Conservation (phyloP, 345 rosid species). For the Pistacia integerrima region DNA sequence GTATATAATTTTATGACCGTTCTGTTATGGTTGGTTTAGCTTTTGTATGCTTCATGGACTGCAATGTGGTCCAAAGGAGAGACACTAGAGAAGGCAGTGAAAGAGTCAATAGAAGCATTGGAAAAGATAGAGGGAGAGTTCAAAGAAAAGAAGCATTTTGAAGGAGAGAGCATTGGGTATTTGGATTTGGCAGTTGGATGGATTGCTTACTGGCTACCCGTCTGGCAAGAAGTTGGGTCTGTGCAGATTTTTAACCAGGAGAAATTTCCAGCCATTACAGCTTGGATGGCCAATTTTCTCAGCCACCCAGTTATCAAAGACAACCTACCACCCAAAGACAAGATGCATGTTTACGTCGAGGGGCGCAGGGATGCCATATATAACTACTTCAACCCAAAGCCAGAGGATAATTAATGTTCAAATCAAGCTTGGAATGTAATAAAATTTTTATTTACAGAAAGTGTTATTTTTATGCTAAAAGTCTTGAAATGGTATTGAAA, state of each 20-base stretch:
- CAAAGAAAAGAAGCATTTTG: constrained; percentile 28
- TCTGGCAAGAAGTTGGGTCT: constrained; percentile 34
- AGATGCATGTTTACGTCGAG: constrained; percentile 27
- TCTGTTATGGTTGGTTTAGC: constrained; percentile 1
- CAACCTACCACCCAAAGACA: constrained; percentile 31
- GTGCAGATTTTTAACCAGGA: constrained; percentile 12
- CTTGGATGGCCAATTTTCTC: constrained; percentile 34
- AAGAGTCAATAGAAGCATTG: constrained; percentile 18
- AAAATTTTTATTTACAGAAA: too few relatives aligned
- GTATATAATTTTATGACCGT: background rate
- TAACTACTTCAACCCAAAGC: background rate
- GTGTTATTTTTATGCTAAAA: too few relatives aligned
- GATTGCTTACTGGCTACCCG: constrained; percentile 32
- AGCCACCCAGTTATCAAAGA: constrained; percentile 31
- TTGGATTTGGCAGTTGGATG: constrained; percentile 39
- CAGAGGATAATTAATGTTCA: too few relatives aligned
- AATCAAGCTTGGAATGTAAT: too few relatives aligned
- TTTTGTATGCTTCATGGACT: background rate
- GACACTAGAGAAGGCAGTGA: constrained; percentile 19
- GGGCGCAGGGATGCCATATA: constrained; percentile 3
- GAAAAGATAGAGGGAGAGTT: constrained; percentile 36
- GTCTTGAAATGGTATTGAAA: too few relatives aligned
- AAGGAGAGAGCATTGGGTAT: constrained; percentile 39
- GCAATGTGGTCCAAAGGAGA: constrained; percentile 26
- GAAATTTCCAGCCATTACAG: constrained; percentile 28